Evolutionary conservation across 2,329 filamentous ascomycete genomes (phyloP).

Genomic region (Davidsoniella neocaledoniae): DNA sequence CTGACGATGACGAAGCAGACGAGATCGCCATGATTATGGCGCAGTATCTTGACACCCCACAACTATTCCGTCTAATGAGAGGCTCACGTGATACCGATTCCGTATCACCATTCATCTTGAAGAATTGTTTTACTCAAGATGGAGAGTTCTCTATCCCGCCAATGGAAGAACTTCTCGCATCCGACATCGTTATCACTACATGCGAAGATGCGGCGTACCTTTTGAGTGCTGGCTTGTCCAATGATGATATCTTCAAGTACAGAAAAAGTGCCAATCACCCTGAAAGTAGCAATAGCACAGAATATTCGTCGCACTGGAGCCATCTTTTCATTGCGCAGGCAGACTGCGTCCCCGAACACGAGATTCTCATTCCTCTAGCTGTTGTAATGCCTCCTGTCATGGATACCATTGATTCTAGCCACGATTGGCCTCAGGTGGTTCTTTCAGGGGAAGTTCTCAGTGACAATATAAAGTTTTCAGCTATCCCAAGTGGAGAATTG

Average conservation of each 20-base stretch:
- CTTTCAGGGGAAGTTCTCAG: background rate
- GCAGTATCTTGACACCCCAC: background rate
- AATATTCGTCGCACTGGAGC: no score
- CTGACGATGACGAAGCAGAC: background rate
- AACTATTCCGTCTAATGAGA: background rate
- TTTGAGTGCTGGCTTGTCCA: no score
- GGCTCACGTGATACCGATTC: background rate
- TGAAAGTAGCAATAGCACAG: no score
- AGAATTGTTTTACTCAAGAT: no score
- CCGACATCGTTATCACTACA: no score
- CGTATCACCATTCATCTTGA: no score
- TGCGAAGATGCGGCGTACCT: no score
- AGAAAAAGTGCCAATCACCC: no score
- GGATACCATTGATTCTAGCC: background rate
- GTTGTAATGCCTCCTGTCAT: background rate
- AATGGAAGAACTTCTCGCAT: no score
- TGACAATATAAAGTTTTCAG: background rate
- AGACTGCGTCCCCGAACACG: background rate
- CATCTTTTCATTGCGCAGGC: no score
- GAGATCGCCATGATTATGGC: background rate
- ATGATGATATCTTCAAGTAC: no score
- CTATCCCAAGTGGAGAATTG: background rate
- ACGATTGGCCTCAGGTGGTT: background rate
- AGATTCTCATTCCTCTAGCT: background rate
- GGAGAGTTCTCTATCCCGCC: no score